These are phyloP conservation scores for Ceratocystis harringtonii DNA, from an alignment of 2,329 filamentous ascomycete species.

Conservation along the genomic window DNA sequence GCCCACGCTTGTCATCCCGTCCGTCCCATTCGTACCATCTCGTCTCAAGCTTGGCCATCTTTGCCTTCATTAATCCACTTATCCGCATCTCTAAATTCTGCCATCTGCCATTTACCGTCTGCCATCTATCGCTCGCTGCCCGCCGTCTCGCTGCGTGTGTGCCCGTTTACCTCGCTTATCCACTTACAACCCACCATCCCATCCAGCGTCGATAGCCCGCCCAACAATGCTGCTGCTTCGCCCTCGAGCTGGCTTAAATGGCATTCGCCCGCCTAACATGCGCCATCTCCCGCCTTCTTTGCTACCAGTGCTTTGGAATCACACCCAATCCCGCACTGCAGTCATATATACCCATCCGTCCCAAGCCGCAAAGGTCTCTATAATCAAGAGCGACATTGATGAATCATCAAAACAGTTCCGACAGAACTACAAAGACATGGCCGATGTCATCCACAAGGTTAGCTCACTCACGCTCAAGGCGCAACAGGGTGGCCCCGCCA, in stretches of 20 bases:
- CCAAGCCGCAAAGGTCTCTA: conserved; percentile 70
- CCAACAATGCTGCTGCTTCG: neutral
- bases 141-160: no score
- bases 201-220: neutral
- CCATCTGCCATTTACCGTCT: neutral
- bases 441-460: conserved; percentile 52
- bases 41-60: no score
- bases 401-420: conserved; percentile 53
- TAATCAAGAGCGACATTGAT: conserved; percentile 63
- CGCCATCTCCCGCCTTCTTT: conserved; percentile 25
- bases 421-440: conserved; percentile 69
- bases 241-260: neutral
- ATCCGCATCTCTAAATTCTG: neutral
- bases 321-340: conserved; percentile 29
- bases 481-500: conserved; percentile 61
- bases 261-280: neutral
- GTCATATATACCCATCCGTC: conserved; percentile 68
- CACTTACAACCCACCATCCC: neutral
- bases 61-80: neutral
- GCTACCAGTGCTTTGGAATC: conserved; percentile 18
- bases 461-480: conserved; percentile 55
- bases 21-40: neutral
- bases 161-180: no score
- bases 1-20: neutral
- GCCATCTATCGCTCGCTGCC: no score